A percentile compares a stretch with the other conserved stretches of the same genome.
These are phyloP conservation scores for Trichophyton benhamiae DNA, from an alignment of 2,329 filamentous ascomycete genomes.

Conservation along the genomic window DNA sequence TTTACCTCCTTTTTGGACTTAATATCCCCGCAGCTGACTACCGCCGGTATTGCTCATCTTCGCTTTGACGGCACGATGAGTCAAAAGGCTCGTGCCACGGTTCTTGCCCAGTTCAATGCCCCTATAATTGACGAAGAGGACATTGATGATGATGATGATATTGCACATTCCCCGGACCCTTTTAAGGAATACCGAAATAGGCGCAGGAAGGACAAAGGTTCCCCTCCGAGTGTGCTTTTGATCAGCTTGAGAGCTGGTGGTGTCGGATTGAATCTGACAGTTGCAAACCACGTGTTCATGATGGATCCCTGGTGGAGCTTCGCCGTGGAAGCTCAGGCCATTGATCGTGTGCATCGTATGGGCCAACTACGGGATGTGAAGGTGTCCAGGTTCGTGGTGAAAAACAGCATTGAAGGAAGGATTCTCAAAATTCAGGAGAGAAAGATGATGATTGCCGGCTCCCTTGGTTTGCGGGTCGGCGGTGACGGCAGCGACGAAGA, in stretches of 20 bases:
- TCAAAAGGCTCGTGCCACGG: conserved; percentile 69
- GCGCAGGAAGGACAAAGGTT: background rate
- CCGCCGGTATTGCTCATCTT: conserved; percentile 63
- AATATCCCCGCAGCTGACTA: conserved; percentile 66
- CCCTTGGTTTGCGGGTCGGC: conserved; percentile 90
- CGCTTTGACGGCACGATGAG: conserved; percentile 84
- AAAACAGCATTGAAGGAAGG: conserved; percentile 82
- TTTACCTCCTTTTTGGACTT: conserved; percentile 94
- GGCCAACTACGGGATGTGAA: conserved; percentile 77
- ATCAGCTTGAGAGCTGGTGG: conserved; percentile 81
- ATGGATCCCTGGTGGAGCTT: conserved; percentile 99
- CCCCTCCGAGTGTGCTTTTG: conserved; percentile 49
- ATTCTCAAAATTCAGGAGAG: conserved; percentile 89
- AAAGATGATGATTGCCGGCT: conserved; percentile 81
- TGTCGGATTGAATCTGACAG: conserved; percentile 84
- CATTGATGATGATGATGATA: conserved; percentile 20
- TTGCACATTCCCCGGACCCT: background rate
- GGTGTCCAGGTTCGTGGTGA: conserved; percentile 79
- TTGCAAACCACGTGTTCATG: conserved; percentile 84
- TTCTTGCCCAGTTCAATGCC: conserved; percentile 59
- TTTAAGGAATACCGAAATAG: background rate
- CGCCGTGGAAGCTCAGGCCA: conserved; percentile 90
- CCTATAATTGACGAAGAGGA: conserved; percentile 27
- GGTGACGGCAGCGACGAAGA: conserved; percentile 79
- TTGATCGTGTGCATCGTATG: conserved; percentile 95